Percentiles rank a stretch among this genome's conserved stretches.
phyloP scores from a whole-genome alignment of 2,329 filamentous ascomycete species.

The Ophiostoma tasmaniense region DNA sequence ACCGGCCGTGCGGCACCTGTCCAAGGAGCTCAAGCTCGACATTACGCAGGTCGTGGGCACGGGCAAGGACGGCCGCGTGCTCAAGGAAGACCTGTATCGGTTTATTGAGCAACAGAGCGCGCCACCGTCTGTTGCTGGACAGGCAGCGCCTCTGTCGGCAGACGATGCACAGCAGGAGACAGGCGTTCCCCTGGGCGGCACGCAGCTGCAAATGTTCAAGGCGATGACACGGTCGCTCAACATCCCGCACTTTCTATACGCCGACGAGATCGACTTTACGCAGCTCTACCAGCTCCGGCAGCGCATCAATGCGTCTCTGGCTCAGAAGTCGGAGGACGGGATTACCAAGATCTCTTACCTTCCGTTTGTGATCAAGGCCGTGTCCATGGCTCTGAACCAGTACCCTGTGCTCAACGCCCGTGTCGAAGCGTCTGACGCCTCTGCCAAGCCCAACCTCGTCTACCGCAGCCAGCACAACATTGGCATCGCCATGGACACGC shows the following conservation, averaged over 20 bases:
- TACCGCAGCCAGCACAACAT: constrained; percentile 87
- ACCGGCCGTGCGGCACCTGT: constrained; percentile 81
- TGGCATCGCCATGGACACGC: constrained; percentile 91
- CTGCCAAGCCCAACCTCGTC: constrained; percentile 62
- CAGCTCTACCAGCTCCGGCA: constrained; percentile 62
- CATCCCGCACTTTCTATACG: constrained; percentile 94
- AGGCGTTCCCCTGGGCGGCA: constrained; percentile 59
- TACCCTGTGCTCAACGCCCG: constrained; percentile 84
- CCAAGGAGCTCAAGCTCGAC: constrained; percentile 68
- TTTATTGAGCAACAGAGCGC: constrained; percentile 49
- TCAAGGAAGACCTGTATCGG: constrained; percentile 83
- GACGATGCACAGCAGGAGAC: constrained; percentile 56
- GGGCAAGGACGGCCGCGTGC: constrained; percentile 80
- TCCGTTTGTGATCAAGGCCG: constrained; percentile 91
- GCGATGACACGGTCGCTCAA: constrained; percentile 84
- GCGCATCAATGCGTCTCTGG: constrained; percentile 61
- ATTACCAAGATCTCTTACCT: constrained; percentile 70
- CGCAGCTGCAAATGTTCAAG: constrained; percentile 94
- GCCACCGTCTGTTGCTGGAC: constrained; percentile 12
- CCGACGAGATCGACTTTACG: constrained; percentile 79
- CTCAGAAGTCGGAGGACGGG: constrained; percentile 20
- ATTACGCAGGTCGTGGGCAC: constrained; percentile 75
- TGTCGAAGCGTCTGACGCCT: constrained; percentile 47
- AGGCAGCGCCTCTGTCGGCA: neutral
- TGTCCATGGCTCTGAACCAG: constrained; percentile 72